Base-by-base conservation (phyloP, 768 basidiomycete genomes). In the Symmetrospora coprosmae region DNA sequence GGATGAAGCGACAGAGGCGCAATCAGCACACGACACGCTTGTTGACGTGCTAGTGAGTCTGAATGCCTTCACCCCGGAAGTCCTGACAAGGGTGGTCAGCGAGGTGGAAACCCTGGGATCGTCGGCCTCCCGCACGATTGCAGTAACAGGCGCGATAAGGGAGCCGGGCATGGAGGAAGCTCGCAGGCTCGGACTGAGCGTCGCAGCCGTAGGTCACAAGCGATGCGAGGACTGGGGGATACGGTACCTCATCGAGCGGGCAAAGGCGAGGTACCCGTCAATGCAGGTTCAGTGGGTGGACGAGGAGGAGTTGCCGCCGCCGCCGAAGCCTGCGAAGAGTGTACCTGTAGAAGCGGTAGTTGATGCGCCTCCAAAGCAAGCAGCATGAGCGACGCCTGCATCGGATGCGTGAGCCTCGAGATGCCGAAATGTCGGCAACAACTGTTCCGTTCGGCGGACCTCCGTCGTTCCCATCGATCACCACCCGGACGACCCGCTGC, bases 141-240 rank as follows among this genome's bases (percentile, higher is more conserved):
- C 41, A 16, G 16, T 58, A 8, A 58, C 55, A 28, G 55, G 55
- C 9, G 55, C 55, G 23, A 43, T 46, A 13, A 31, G 55, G 30
- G 55, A 58, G 21, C 19, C 25, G 17, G 55, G 55, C 31, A 5
- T 58, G 23, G 40, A 46, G 3, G 55, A 25, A 45, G 55, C 55
- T 5, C 43, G 25, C 19, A 25, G 25, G 14, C 13, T 17, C 17
- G 55, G 43, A 16, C 30, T 58, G 30, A 43, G 27, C 21, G 25
- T 58, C 21, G 19, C 46, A 7, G 55, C 55, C 2, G 55, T 58
- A 9, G 55, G 55, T 14, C 55, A 58, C 37, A 43, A 47, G 31
- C 55, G 55, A 23, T 58, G 55, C 30, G 55, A 58, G 31, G 4
- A 45, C 9, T 58, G 55, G 55, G 55, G 55, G 14, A 25, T 58